Percentiles rank a stretch among this genome's conserved stretches.
Conservation (phyloP, 2,329 filamentous ascomycete species). For the Pezicula neosporulosa region DNA sequence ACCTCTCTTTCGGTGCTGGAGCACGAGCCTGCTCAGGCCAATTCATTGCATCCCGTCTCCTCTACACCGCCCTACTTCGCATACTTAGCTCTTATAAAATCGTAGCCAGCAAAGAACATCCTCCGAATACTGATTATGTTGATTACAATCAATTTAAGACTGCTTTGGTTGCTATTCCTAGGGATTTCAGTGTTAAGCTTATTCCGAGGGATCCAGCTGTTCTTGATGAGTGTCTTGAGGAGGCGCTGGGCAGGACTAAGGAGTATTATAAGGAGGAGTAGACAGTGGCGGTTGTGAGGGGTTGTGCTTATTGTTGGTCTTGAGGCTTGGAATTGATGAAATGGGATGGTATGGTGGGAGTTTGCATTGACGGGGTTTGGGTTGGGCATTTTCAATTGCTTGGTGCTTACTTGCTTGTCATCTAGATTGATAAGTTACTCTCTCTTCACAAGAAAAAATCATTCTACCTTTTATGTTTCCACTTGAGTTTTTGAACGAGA, state of each 20-base stretch:
- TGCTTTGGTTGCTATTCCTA: constrained; percentile 55
- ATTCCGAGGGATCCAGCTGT: constrained; percentile 41
- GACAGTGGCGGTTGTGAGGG: no score
- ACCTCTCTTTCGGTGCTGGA: constrained; percentile 50
- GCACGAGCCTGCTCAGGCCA: constrained; percentile 49
- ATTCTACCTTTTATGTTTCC: no score
- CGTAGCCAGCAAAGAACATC: constrained; percentile 41
- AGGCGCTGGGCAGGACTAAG: constrained; percentile 17
- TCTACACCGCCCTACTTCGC: constrained; percentile 46
- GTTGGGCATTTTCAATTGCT: no score
- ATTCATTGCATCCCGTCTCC: constrained; percentile 44
- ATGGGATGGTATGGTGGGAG: no score
- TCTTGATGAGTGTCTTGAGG: constrained; percentile 17
- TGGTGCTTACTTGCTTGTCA: no score
- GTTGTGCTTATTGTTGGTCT: no score
- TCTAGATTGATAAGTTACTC: no score
- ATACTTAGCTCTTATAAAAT: constrained; percentile 46
- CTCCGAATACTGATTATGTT: constrained; percentile 59
- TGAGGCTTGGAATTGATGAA: no score
- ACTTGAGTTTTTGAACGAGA: no score
- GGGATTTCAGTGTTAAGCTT: constrained; percentile 55
- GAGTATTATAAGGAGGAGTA: constrained; percentile 21
- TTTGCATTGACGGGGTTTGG: no score
- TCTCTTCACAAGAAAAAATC: no score
- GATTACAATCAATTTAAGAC: constrained; percentile 60